phyloP scores from a whole-genome alignment of 2,329 filamentous ascomycete genomes.

The Hypocrella siamensis region DNA sequence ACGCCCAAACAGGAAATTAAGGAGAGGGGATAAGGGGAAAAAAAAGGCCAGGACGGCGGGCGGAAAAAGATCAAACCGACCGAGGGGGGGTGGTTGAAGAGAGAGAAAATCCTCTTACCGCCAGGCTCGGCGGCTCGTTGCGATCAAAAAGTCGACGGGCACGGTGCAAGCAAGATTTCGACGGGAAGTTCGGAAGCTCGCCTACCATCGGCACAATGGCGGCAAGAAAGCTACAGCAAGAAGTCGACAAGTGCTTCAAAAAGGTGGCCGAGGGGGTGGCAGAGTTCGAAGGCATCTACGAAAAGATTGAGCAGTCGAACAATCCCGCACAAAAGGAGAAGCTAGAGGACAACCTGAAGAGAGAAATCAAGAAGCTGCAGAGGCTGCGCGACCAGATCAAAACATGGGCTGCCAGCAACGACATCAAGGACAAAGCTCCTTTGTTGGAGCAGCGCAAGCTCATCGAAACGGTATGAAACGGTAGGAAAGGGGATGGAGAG shows the following conservation, averaged over 20 bases:
- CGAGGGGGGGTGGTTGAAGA: too few relatives aligned
- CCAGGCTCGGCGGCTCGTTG: too few relatives aligned
- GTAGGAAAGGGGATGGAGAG: too few relatives aligned
- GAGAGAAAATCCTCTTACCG: too few relatives aligned
- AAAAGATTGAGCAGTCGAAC: slow-evolving; percentile 87
- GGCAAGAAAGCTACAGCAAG: slow-evolving; percentile 88
- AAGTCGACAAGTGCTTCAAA: slow-evolving; percentile 99
- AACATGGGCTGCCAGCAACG: slow-evolving; percentile 95
- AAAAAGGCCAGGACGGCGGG: too few relatives aligned
- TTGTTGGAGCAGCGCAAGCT: slow-evolving; percentile 85
- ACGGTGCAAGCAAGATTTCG: too few relatives aligned
- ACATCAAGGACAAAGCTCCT: slow-evolving; percentile 98
- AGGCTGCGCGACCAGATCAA: slow-evolving; percentile 97
- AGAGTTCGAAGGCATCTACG: slow-evolving; percentile 89
- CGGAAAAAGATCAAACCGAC: too few relatives aligned
- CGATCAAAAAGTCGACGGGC: too few relatives aligned
- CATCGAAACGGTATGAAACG: slow-evolving; percentile 68
- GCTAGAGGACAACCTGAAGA: slow-evolving; percentile 92
- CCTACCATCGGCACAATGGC: slow-evolving; percentile 52
- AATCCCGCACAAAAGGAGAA: slow-evolving; percentile 97
- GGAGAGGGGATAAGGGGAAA: too few relatives aligned
- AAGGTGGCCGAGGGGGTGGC: slow-evolving; percentile 87
- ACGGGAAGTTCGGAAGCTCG: background rate
- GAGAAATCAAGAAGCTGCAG: slow-evolving; percentile 99
- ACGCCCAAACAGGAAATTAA: too few relatives aligned